A percentile compares a stretch with the other conserved stretches of the same genome.
phyloP scores from a whole-genome alignment of 1,139 yeast genomes.

The Suhomyces wounanorum region DNA sequence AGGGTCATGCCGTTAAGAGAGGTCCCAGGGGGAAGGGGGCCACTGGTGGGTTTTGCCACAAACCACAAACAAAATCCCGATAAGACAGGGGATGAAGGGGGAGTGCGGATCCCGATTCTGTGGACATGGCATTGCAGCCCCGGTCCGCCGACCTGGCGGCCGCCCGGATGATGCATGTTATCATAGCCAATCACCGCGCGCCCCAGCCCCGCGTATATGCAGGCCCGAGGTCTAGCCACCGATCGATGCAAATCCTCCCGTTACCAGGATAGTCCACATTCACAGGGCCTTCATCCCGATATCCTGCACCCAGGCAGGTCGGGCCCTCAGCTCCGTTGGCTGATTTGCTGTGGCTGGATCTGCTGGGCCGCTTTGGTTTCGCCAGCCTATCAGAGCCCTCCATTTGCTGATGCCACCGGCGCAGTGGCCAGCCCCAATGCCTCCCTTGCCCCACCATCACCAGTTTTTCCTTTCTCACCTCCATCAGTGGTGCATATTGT shows the following conservation, averaged over 20 bases:
- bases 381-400: neutral
- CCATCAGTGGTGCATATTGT: neutral
- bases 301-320: neutral
- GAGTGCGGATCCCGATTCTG: too few species aligned
- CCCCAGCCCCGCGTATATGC: neutral
- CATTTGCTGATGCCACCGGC: too few species aligned
- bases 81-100: conserved; percentile 4
- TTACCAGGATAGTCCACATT: neutral
- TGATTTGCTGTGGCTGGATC: too few species aligned
- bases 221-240: neutral
- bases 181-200: conserved; percentile 12
- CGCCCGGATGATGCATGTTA: conserved; percentile 3
- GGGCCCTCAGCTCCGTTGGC: neutral
- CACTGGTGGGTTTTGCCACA: too few species aligned
- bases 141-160: neutral
- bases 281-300: too few species aligned
- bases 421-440: too few species aligned
- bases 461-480: neutral
- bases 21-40: neutral
- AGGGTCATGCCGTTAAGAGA: neutral
- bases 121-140: too few species aligned
- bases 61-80: too few species aligned
- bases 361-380: too few species aligned
- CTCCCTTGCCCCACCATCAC: neutral
- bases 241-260: neutral